phyloP scores from a whole-genome alignment of 345 rosid species.

The Viola odorata region DNA sequence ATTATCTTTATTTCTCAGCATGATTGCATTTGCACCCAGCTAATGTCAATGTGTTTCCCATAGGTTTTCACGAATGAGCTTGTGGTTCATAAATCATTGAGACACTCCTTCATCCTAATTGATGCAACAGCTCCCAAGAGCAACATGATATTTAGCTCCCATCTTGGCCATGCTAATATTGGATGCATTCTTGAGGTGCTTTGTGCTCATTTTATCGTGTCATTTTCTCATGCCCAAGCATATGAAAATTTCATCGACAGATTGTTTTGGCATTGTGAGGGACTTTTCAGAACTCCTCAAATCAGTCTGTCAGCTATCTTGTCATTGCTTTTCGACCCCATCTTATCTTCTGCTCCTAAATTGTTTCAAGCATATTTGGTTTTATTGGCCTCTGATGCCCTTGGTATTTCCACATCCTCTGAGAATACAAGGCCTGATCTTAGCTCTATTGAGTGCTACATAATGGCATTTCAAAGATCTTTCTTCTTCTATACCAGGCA shows the following conservation, averaged over 20 bases:
- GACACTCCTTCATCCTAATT: conserved; percentile 36
- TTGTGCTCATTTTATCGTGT: conserved; percentile 54
- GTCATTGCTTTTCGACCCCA: conserved; percentile 54
- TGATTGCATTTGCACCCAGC: not conserved
- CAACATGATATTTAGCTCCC: conserved; percentile 36
- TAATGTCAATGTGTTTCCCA: conserved; percentile 13
- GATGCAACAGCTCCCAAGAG: conserved; percentile 40
- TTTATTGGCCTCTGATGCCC: conserved; percentile 52
- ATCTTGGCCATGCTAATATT: conserved; percentile 30
- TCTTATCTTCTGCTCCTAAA: conserved; percentile 63
- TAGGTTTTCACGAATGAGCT: conserved; percentile 83
- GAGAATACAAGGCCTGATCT: conserved; percentile 27
- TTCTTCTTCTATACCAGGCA: conserved; percentile 46
- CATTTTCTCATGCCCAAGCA: conserved; percentile 37
- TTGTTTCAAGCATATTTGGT: conserved; percentile 55
- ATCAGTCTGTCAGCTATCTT: conserved; percentile 48
- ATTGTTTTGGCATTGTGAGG: conserved; percentile 41
- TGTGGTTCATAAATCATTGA: conserved; percentile 44
- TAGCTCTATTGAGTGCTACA: conserved; percentile 29
- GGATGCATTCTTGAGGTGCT: conserved; percentile 60
- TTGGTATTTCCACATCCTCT: conserved; percentile 32
- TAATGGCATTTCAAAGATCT: conserved; percentile 63
- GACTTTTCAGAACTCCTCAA: conserved; percentile 36
- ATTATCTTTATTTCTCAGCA: no score
- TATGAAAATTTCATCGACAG: conserved; percentile 39